A percentile compares a stretch with the other conserved stretches of the same genome.
phyloP scores from a whole-genome alignment of 73 alveolate genomes.

The Tetrahymena thermophila region DNA sequence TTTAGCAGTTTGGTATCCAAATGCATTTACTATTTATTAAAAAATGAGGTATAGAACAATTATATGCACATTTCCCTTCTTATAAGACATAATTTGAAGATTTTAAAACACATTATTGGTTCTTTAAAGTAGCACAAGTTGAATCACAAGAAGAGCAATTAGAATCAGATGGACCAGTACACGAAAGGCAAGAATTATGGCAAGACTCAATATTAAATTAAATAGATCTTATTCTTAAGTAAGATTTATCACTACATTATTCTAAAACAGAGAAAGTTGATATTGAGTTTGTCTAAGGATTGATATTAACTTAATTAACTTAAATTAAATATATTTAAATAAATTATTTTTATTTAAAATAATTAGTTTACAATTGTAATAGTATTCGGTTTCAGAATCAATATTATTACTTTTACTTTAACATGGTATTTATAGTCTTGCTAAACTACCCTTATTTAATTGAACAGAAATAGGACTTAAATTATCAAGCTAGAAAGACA shows the following conservation, averaged over 20 bases:
- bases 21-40: not conserved
- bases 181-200: not conserved
- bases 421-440: too few species aligned
- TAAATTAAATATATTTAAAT: not conserved
- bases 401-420: too few species aligned
- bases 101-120: not conserved
- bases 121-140: not conserved
- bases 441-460: too few species aligned
- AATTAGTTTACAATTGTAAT: not conserved
- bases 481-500: too few species aligned
- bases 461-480: too few species aligned
- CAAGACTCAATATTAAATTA: not conserved
- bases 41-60: not conserved
- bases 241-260: not conserved
- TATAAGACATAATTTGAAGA: not conserved
- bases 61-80: not conserved
- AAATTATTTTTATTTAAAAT: not conserved
- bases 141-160: not conserved
- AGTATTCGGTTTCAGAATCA: not conserved
- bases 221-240: not conserved
- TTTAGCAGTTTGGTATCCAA: not conserved
- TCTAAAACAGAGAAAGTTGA: not conserved
- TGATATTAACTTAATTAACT: not conserved
- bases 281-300: not conserved
- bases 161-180: not conserved